phyloP scores from a whole-genome alignment of 495 filamentous ascomycete species.

The Ascodesmis nigricans region DNA sequence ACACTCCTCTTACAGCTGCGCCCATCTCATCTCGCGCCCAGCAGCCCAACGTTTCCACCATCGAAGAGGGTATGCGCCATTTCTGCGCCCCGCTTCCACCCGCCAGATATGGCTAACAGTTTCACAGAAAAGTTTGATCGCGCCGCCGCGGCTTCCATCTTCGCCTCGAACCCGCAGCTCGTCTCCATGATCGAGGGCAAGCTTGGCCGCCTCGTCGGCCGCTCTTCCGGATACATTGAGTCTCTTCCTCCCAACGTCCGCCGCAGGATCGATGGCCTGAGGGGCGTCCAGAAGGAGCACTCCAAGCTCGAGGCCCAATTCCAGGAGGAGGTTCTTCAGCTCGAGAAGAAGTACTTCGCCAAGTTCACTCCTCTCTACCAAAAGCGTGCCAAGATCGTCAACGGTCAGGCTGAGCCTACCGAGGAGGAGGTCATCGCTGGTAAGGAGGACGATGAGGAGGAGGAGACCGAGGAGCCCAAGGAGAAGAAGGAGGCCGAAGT shows the following conservation, averaged over 20 bases:
- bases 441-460: slow-evolving; percentile 54
- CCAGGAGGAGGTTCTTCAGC: slow-evolving; percentile 88
- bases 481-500: slow-evolving; percentile 31
- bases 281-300: slow-evolving; percentile 97
- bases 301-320: slow-evolving; percentile 93
- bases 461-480: slow-evolving; percentile 35
- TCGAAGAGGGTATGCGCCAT: slow-evolving; percentile 65
- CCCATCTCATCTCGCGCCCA: slow-evolving; percentile 96
- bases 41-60: slow-evolving; percentile 81
- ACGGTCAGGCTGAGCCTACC: slow-evolving; percentile 67
- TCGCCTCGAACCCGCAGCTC: slow-evolving; percentile 80
- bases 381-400: slow-evolving; percentile 82
- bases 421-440: slow-evolving; percentile 69
- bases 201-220: slow-evolving; percentile 76
- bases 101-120: slow-evolving; percentile 3
- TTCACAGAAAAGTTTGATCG: slow-evolving; percentile 67
- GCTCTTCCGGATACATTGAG: slow-evolving; percentile 95
- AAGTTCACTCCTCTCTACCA: slow-evolving; percentile 97
- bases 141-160: slow-evolving; percentile 67
- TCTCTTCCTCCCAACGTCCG: slow-evolving; percentile 72
- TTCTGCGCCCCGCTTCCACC: slow-evolving; percentile 6
- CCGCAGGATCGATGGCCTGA: slow-evolving; percentile 79
- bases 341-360: slow-evolving; percentile 98
- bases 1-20: slow-evolving; percentile 81
- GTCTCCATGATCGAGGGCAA: slow-evolving; percentile 95